Conservation (phyloP, 2,329 filamentous ascomycete species). For the Xylariaceae sp. region DNA sequence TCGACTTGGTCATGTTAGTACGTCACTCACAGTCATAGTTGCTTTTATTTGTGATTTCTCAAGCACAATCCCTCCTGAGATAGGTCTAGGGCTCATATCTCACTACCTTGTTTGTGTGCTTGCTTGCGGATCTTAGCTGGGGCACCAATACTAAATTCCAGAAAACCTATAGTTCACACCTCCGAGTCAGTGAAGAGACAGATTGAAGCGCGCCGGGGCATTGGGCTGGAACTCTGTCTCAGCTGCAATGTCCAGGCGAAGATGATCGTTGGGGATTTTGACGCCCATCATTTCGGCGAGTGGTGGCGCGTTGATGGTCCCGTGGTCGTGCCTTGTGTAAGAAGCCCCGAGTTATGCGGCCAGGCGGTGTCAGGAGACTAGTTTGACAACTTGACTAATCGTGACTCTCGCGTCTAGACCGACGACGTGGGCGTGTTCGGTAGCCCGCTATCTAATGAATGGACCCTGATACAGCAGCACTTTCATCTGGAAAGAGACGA, state of each 20-base stretch:
- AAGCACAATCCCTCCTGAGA: no score
- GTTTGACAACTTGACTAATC: neutral
- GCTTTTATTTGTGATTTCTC: neutral
- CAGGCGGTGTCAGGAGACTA: neutral
- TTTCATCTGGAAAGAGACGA: conserved; percentile 51
- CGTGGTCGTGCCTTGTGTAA: conserved; percentile 62
- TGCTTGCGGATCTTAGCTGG: neutral
- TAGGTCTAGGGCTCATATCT: neutral
- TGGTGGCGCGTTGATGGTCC: conserved; percentile 58
- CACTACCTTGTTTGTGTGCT: neutral
- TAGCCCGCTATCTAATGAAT: conserved; percentile 71
- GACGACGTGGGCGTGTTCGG: conserved; percentile 81
- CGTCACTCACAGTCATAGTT: neutral
- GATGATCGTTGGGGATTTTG: conserved; percentile 60
- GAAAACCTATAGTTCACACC: conserved; percentile 48
- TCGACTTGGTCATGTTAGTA: conserved; percentile 67
- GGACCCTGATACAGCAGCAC: conserved; percentile 63
- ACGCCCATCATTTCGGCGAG: conserved; percentile 70
- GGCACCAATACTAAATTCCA: neutral
- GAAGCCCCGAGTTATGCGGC: conserved; percentile 31
- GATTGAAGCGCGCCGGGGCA: conserved; percentile 40
- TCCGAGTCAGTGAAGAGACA: conserved; percentile 52
- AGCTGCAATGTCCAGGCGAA: conserved; percentile 75
- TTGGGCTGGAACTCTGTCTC: conserved; percentile 71
- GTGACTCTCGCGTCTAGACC: conserved; percentile 47